These are phyloP conservation scores for Aspergillus vadensis DNA, from an alignment of 2,329 filamentous ascomycete species.

Conservation along the genomic window DNA sequence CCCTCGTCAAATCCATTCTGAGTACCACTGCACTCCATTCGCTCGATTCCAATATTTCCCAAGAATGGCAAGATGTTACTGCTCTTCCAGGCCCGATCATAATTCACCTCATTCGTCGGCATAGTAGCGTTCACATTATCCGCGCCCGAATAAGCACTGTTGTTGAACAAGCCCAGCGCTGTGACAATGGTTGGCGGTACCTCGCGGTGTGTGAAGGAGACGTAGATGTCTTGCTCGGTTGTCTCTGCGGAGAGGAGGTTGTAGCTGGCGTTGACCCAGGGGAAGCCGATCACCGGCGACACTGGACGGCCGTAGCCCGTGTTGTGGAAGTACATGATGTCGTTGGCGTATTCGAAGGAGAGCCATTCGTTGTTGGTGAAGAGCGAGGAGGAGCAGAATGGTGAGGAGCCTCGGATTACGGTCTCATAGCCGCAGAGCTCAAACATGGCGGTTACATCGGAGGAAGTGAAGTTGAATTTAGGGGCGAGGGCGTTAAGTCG, in stretches of 20 bases:
- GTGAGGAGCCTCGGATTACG: constrained; percentile 63
- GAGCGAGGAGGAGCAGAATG: constrained; percentile 62
- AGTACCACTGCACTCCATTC: constrained; percentile 61
- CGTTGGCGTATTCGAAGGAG: constrained; percentile 66
- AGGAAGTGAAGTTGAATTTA: constrained; percentile 63
- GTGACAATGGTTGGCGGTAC: constrained; percentile 67
- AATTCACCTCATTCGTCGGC: constrained; percentile 64
- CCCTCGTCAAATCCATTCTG: constrained; percentile 57
- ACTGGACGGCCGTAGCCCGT: constrained; percentile 63
- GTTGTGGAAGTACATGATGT: constrained; percentile 67
- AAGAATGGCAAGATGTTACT: constrained; percentile 66
- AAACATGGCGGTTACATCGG: constrained; percentile 67
- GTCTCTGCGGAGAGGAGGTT: constrained; percentile 47
- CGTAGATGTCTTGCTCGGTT: constrained; percentile 60
- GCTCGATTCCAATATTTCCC: constrained; percentile 67
- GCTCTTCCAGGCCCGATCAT: constrained; percentile 64
- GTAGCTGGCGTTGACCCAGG: constrained; percentile 67
- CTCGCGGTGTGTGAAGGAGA: constrained; percentile 71
- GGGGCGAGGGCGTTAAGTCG: constrained; percentile 57
- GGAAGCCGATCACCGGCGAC: constrained; percentile 62
- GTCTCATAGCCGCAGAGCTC: constrained; percentile 67
- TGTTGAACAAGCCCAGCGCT: constrained; percentile 70
- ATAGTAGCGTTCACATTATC: constrained; percentile 64
- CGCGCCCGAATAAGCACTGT: constrained; percentile 58
- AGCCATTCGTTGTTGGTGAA: constrained; percentile 67